Conservation (phyloP, 2,329 filamentous ascomycete genomes). For the Fusarium secorum region DNA sequence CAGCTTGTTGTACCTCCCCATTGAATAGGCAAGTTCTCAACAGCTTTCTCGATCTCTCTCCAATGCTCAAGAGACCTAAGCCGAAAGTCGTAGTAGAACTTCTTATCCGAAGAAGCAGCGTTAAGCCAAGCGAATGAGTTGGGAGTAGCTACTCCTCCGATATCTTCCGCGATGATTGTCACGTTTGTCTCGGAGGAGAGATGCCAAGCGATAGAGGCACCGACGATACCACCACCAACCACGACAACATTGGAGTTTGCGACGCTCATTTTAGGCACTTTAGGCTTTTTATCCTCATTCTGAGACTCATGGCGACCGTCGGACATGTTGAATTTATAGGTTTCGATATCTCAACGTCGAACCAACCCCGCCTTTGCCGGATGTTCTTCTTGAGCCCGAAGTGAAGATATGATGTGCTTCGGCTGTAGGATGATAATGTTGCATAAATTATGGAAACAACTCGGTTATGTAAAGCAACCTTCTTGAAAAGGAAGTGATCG, state of each 20-base stretch:
- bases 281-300: fast-evolving
- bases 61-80: not conserved
- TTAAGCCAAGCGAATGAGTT: constrained; percentile 19
- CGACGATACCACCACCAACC: constrained; percentile 19
- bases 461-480: not conserved
- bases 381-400: not conserved
- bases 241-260: not conserved
- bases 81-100: constrained; percentile 21
- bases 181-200: constrained; percentile 6
- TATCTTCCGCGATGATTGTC: constrained; percentile 15
- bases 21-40: not conserved
- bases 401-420: not conserved
- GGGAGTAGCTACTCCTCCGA: constrained; percentile 11
- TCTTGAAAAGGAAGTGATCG: not conserved
- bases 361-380: not conserved
- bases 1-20: constrained; percentile 8
- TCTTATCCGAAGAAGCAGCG: not conserved
- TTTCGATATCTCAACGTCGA: not conserved
- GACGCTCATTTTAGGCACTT: not conserved
- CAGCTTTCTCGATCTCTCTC: constrained; percentile 1
- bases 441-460: not conserved
- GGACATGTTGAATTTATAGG: not conserved
- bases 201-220: constrained; percentile 21
- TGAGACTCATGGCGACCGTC: fast-evolving
- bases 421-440: not conserved